phyloP scores from a whole-genome alignment of 805 yeast genomes.

The Hanseniaspora thailandica region DNA sequence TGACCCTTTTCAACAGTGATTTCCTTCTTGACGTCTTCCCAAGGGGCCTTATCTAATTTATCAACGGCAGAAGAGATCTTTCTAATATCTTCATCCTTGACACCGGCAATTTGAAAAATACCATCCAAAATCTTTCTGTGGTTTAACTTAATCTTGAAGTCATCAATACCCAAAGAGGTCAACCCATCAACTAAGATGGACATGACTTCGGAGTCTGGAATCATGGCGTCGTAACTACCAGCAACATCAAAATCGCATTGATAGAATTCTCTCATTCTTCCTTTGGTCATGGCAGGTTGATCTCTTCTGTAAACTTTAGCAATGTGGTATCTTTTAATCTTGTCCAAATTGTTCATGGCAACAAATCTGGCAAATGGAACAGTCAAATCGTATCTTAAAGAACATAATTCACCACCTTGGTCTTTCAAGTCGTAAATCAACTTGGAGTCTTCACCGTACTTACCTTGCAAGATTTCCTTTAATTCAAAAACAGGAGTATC shows the following conservation, averaged over 20 bases:
- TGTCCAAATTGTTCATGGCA: constrained; percentile 85
- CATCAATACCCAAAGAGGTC: constrained; percentile 67
- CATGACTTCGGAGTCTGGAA: constrained; percentile 87
- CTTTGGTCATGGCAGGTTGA: constrained; percentile 99
- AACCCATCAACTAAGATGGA: constrained; percentile 76
- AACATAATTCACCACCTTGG: constrained; percentile 96
- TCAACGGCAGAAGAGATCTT: constrained; percentile 91
- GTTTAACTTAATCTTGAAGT: constrained; percentile 83
- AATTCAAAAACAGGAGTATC: constrained; percentile 98
- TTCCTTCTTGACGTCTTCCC: constrained; percentile 88
- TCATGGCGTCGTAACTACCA: constrained; percentile 85
- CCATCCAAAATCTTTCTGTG: constrained; percentile 96
- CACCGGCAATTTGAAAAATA: constrained; percentile 90
- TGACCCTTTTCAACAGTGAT: constrained; percentile 87
- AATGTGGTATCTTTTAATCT: constrained; percentile 87
- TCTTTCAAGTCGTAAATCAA: constrained; percentile 91
- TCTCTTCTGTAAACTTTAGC: constrained; percentile 98
- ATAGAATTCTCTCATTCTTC: constrained; percentile 98
- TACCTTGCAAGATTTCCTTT: constrained; percentile 89
- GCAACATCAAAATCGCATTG: constrained; percentile 98
- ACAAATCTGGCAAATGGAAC: constrained; percentile 97
- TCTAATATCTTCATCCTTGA: constrained; percentile 84
- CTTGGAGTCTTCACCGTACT: constrained; percentile 97
- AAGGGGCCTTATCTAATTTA: constrained; percentile 86
- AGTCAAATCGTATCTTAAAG: constrained; percentile 89